A percentile compares a stretch with the other conserved stretches of the same genome.
phyloP scores from a whole-genome alignment of 2,329 filamentous ascomycete genomes.

The Penicillium sp. region DNA sequence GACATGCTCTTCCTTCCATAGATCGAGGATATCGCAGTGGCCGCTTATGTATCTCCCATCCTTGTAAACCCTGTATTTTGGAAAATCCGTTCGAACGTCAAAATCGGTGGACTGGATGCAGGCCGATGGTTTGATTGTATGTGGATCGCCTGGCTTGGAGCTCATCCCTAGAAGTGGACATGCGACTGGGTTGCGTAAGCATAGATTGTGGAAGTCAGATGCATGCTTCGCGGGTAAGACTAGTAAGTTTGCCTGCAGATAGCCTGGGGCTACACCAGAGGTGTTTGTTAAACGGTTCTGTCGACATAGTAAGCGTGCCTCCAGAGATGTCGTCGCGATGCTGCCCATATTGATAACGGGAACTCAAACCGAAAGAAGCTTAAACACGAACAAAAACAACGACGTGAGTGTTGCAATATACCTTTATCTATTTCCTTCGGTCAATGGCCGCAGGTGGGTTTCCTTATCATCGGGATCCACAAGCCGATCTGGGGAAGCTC shows the following conservation, averaged over 20 bases:
- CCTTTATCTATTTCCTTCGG: neutral
- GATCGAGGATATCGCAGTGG: conserved; percentile 45
- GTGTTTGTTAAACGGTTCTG: conserved; percentile 47
- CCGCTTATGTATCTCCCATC: conserved; percentile 45
- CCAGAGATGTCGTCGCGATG: conserved; percentile 29
- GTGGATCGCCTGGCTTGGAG: conserved; percentile 37
- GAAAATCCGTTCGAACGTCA: conserved; percentile 60
- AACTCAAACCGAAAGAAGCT: neutral
- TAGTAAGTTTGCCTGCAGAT: conserved; percentile 64
- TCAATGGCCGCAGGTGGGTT: neutral
- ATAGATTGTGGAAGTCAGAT: conserved; percentile 59
- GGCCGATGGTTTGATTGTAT: conserved; percentile 15
- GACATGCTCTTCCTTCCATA: conserved; percentile 61
- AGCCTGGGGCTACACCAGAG: conserved; percentile 55
- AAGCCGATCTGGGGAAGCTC: conserved; percentile 26
- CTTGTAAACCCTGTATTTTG: conserved; percentile 60
- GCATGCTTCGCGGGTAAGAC: conserved; percentile 60
- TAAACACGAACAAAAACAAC: neutral
- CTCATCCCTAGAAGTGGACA: conserved; percentile 60
- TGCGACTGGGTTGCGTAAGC: conserved; percentile 61
- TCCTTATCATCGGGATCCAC: conserved; percentile 23
- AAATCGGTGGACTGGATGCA: conserved; percentile 37
- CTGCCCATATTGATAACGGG: conserved; percentile 11
- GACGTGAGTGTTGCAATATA: neutral
- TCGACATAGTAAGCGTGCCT: conserved; percentile 49